Evolutionary conservation across 352 stramenopile genomes (phyloP).

Genomic region (Peronospora tabacina): DNA sequence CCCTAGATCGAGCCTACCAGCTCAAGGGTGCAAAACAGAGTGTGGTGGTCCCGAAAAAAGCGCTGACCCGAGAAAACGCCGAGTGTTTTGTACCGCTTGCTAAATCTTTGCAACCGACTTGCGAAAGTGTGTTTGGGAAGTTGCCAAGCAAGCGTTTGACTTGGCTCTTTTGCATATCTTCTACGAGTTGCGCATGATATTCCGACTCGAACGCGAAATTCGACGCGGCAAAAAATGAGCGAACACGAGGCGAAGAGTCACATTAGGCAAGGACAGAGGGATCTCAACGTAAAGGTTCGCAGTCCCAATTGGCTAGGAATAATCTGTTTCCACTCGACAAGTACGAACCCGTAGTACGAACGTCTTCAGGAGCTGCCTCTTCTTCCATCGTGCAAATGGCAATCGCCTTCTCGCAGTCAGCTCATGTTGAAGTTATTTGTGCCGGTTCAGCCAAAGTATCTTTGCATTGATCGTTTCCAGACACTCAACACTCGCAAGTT

Average conservation of each 20-base stretch:
- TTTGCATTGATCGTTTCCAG: not conserved
- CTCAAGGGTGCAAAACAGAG: not conserved
- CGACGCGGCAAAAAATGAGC: not conserved
- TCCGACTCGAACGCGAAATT: not conserved
- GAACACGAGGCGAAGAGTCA: too few relatives aligned
- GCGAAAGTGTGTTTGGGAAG: not conserved
- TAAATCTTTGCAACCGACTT: conserved; percentile 12
- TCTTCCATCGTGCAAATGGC: conserved; percentile 1
- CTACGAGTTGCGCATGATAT: not conserved
- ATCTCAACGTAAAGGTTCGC: too few relatives aligned
- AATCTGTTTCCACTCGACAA: too few relatives aligned
- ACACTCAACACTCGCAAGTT: not conserved
- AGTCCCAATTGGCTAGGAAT: too few relatives aligned
- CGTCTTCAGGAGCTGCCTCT: conserved; percentile 8
- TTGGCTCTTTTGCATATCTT: conserved; percentile 9
- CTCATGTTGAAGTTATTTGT: conserved; percentile 24
- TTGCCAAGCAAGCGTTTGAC: conserved; percentile 2
- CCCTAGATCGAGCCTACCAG: too few relatives aligned
- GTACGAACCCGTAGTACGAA: not conserved
- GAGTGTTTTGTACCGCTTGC: conserved; percentile 5
- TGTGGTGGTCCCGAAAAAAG: conserved; percentile 14
- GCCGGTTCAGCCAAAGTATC: not conserved
- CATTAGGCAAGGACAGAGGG: too few relatives aligned
- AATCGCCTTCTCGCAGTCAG: not conserved
- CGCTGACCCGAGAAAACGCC: conserved; percentile 13